Evolutionary conservation across 495 filamentous ascomycete species (phyloP), one percentile per base, ranked within the genome.

Genomic region (Aspergillus diversus): DNA sequence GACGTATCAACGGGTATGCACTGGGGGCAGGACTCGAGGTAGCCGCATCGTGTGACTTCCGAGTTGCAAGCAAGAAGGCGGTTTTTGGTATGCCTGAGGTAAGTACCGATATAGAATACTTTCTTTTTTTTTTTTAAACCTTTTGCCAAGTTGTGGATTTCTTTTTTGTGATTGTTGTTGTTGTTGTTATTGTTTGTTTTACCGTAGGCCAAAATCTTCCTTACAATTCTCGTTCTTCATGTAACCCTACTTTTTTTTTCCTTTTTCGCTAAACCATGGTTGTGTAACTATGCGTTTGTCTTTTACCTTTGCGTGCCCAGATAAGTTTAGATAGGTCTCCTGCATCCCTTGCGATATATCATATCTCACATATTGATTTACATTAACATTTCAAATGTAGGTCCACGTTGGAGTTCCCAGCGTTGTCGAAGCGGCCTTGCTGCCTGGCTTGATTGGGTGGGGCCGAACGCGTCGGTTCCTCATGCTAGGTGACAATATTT

Each of bases 61-160:
- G 70, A 43, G 65, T 70, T 59, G 68, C 65, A 15, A 55, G 59
- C 21, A 8, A 33, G 42, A 56, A 58, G 43, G 70, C 70, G 16
- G 61, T 66, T 56, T 68, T 72, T 65, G 68, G 68, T 51, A 72
- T 72, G 68, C 68, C 70, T 0, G 65, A 72, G 63, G 67, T 72
- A 37, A 16, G 57, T 27, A 27, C 21, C 21, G 21, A 27, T 27
- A 27, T 27, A 27, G 21, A 2, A 27, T 27, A 27, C 1, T 27
- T 27, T 27, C 21, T 27, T 27, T 27, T 27, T 27, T 27, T 27
- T 27, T 27, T 27, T 27, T 27, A 27, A 27, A 27, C 21, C 21
- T 27, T 27, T 27, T 27, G 21, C 21, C 21, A 27, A 27, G 21
- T 27, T 27, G 21, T 27, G 2, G 2, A 27, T 27, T 27, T 27